Percentiles rank a stretch among this genome's conserved stretches.
Conservation (phyloP, 2,329 filamentous ascomycete species). For the Aphanocladium album region DNA sequence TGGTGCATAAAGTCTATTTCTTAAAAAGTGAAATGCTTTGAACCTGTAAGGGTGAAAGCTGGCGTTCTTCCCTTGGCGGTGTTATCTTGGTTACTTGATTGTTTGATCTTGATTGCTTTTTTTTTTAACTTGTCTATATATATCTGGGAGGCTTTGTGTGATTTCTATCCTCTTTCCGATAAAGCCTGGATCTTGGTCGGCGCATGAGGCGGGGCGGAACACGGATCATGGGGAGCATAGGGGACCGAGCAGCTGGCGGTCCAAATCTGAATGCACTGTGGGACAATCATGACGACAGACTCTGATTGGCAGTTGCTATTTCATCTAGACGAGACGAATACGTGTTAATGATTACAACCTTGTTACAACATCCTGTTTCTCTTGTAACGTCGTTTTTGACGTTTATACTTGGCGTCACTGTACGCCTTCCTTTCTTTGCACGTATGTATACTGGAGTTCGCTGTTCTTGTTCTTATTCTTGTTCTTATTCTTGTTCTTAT, state of each 20-base stretch:
- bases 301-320: constrained; percentile 15
- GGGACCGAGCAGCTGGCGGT: constrained; percentile 11
- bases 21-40: constrained; percentile 5
- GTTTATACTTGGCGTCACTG: no score
- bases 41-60: constrained; percentile 3
- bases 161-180: neutral
- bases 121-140: neutral
- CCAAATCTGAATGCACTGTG: constrained; percentile 12
- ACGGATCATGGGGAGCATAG: neutral
- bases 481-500: no score
- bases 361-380: neutral
- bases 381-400: neutral
- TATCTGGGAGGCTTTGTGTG: neutral
- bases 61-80: constrained; percentile 10
- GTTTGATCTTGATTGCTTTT: neutral
- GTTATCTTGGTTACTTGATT: neutral
- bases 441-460: no score
- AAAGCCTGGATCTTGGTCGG: neutral
- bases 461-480: no score
- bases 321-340: constrained; percentile 6
- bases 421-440: no score
- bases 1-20: no score
- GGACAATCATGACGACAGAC: constrained; percentile 14
- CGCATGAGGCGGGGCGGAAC: neutral
- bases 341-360: neutral